Base-by-base conservation (phyloP, 192 early-diverging fungal genomes). In the Podila epicladia region DNA sequence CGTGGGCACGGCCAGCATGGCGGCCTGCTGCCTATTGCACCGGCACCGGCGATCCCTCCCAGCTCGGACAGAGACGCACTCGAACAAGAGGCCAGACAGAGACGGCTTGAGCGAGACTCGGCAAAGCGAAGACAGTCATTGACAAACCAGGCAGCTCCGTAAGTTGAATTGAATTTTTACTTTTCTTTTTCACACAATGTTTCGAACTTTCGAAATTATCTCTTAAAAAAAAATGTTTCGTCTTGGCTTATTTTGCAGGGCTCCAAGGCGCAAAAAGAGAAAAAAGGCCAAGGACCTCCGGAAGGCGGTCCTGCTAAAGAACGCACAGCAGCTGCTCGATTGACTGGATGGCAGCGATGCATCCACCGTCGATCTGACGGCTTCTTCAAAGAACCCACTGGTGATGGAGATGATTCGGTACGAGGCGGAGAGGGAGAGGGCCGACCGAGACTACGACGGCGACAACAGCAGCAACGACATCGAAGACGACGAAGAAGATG, bases 241-340 rank as follows among this genome's bases (percentile, higher is more conserved):
- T 37, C 35, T 37, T 37, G 35, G 35, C 35, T 37, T 8, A 9
- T 37, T 37, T 37, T 37, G 12, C 60, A 80, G 77, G 8, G 32
- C 71, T 8, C 77, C 77, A 38, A 50, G 67, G n/a, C 65, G 77
- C 35, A 80, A 80, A n/a, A 80, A 73, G 66, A 72, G 77, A 53
- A 80, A 80, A 65, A 80, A 69, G 51, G 77, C 61, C 35, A 80
- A 80, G 57, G 77, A 80, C 41, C 71, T 80, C 9, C 70, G 77
- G 13, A 80, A 80, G 57, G 70, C 72, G 58, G 77, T 80, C 28
- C 62, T 80, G 26, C 65, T 80, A 49, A 80, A 80, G 71, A 80
- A 80, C 28, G 77, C 77, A 28, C 77, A 80, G 62, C 60, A 80
- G 32, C 49, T 68, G 38, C 45, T 67, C 9, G 77, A 80, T 55